Base-by-base conservation (phyloP, 345 rosid genomes). In the Orychophragmus violaceus region DNA sequence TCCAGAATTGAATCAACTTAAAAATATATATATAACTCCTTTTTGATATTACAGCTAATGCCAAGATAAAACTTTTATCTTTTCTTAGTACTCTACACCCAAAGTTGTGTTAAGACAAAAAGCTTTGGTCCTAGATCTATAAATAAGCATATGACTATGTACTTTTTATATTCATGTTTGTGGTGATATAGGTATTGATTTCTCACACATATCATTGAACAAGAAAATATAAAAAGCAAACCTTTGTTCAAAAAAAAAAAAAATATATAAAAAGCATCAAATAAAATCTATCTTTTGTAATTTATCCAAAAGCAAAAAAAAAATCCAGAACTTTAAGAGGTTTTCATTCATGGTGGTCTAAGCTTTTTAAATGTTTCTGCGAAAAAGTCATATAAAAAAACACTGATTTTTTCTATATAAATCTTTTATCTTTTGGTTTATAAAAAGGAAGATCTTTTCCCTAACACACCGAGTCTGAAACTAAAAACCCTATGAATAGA, bases 111-210 rank as follows among this genome's bases (percentile, higher is more conserved):
- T 33, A 24, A 51, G 48, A 70, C 74, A 42, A 53, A 55, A 59
- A 54, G 36, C 56, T 58, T 58, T 50, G 59, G 66, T 65, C 62
- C 67, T 29, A 24, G 67, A 73, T 66, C 72, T 73, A 73, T 42
- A 73, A 39, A 66, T 73, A n/a, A 52, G 67, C 50, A 73, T 64
- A 71, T 48, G 59, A 54, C 70, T 13, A 63, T 64, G 76, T 64
- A 71, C 65, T 22, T 71, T 71, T 25, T 33, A 18, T 36, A 54
- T 51, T 29, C 44, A 44, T 54, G 14, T 53, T 23, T 70, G 30
- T 62, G 48, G 49, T 53, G 44, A 56, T 56, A 41, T 16, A 27
- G 58, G 27, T 58, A 58, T 45, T 58, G 37, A 48, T 36, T 51
- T 35, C 36, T 57, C 5, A 41, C 30, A 54, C 62, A 30, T 51